Conservation (phyloP, 805 yeast species). For the Peterozyma xylosa region DNA sequence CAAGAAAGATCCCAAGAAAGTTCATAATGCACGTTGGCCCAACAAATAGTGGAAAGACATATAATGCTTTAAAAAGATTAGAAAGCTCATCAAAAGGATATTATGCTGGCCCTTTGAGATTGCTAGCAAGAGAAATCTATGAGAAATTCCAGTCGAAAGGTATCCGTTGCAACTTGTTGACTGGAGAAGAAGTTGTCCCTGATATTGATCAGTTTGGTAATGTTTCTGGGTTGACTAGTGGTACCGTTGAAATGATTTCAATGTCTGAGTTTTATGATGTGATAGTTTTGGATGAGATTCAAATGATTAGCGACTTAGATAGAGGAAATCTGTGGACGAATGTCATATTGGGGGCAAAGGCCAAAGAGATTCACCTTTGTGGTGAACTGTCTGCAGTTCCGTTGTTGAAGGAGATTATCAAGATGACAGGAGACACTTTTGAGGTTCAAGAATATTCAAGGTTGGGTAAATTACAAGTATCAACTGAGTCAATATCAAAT, state of each 20-base stretch:
- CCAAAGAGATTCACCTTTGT: constrained; percentile 84
- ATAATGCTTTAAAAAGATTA: constrained; percentile 66
- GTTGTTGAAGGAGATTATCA: constrained; percentile 48
- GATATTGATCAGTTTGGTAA: constrained; percentile 64
- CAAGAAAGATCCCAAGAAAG: constrained; percentile 71
- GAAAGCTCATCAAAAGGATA: constrained; percentile 66
- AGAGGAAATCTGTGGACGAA: constrained; percentile 96
- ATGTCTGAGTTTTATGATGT: constrained; percentile 62
- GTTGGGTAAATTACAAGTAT: constrained; percentile 62
- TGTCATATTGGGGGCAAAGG: constrained; percentile 79
- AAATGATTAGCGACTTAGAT: constrained; percentile 74
- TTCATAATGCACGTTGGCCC: constrained; percentile 96
- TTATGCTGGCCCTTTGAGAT: constrained; percentile 90
- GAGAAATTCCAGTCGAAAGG: constrained; percentile 68
- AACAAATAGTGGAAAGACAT: constrained; percentile 93
- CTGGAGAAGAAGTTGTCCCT: constrained; percentile 91
- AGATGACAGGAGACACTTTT: constrained; percentile 73
- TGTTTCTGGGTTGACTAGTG: constrained; percentile 69
- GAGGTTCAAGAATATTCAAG: constrained; percentile 67
- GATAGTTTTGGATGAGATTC: constrained; percentile 92
- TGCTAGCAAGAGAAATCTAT: constrained; percentile 86
- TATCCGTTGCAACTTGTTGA: constrained; percentile 70
- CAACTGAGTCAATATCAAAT: constrained; percentile 26
- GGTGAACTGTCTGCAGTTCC: constrained; percentile 88
- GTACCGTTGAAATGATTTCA: constrained; percentile 94